A percentile compares a stretch with the other conserved stretches of the same genome.
Conservation (phyloP, 306 rosid species). For the Glycine soja region DNA sequence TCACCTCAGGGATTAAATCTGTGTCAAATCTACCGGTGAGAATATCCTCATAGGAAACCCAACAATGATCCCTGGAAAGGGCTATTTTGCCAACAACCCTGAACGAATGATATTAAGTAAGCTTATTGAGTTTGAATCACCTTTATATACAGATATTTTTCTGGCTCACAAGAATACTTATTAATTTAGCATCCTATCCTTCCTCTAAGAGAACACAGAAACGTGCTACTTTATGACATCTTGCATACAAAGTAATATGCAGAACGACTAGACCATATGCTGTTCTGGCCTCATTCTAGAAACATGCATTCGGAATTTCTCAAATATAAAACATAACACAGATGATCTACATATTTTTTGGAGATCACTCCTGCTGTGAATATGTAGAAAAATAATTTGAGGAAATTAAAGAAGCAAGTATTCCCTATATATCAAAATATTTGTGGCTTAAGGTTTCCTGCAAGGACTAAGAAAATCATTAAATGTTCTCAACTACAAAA, state of each 20-base stretch:
- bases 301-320: not conserved
- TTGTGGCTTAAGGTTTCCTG: not conserved
- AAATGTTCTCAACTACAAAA: not conserved
- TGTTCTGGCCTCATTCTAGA: slow-evolving; percentile 20
- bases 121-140: slow-evolving; percentile 15
- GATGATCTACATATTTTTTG: slow-evolving; percentile 2
- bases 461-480: not conserved
- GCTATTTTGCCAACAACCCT: slow-evolving; percentile 87
- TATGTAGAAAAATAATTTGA: not conserved
- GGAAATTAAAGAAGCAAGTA: slow-evolving; percentile 18
- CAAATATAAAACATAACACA: not conserved
- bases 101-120: slow-evolving; percentile 40
- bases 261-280: slow-evolving; percentile 28
- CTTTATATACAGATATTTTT: not conserved
- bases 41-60: slow-evolving; percentile 65
- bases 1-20: slow-evolving; percentile 62
- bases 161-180: not conserved
- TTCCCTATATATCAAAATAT: not conserved
- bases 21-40: slow-evolving; percentile 48
- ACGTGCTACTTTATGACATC: slow-evolving; percentile 9
- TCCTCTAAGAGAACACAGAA: too few relatives aligned
- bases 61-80: slow-evolving; percentile 64
- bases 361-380: not conserved
- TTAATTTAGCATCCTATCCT: slow-evolving; percentile 10
- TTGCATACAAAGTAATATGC: not conserved